Base-by-base conservation (phyloP, 257 asterid genomes). In the Solanum ossicruentum region DNA sequence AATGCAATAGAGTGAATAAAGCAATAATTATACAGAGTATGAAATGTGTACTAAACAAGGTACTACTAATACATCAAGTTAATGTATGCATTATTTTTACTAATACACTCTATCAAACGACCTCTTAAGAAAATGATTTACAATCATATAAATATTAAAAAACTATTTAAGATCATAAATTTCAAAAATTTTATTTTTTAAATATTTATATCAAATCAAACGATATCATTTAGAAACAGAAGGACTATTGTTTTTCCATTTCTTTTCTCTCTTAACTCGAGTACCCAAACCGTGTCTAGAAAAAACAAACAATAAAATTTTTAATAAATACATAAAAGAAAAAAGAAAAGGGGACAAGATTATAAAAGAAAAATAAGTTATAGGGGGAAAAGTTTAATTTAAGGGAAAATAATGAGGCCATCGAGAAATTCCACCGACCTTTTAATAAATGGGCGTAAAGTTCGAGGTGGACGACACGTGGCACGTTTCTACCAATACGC, bases 391-490 rank as follows among this genome's bases (percentile, higher is more conserved):
- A 51, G 83, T 78, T 49, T 52, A 78, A 78, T 7, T 52, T 52
- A 78, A 83, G 85, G 63, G 63, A 10, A 82, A 51, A 23, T 45
- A 61, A 82, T 63, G 85, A 51, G 61, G 54, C 17, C 75, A 66
- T 47, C 18, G 3, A 83, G 41, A 51, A 49, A 65, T 28, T 61
- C 16, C 85, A 45, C 63, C 85, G 63, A 63, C 72, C 72, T 28
- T 23, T 47, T 82, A 17, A 15, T 18, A 0, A 8, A 56, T 43
- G 10, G 60, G 12, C 85, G 41, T 23, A 12, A 63, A 67, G 0
- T 23, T 82, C 63, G 78, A 63, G 60, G 85, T 39, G 78, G 63
- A 23, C 63, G 32, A 41, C 78, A 63, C 85, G 63, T 82, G 85
- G 45, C 23, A 45, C 66, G 5, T 28, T 56, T 47, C 23, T 36